A percentile compares a stretch with the other conserved stretches of the same genome.
phyloP scores from a whole-genome alignment of 352 stramenopile species.

The Phytophthora niederhauseri region DNA sequence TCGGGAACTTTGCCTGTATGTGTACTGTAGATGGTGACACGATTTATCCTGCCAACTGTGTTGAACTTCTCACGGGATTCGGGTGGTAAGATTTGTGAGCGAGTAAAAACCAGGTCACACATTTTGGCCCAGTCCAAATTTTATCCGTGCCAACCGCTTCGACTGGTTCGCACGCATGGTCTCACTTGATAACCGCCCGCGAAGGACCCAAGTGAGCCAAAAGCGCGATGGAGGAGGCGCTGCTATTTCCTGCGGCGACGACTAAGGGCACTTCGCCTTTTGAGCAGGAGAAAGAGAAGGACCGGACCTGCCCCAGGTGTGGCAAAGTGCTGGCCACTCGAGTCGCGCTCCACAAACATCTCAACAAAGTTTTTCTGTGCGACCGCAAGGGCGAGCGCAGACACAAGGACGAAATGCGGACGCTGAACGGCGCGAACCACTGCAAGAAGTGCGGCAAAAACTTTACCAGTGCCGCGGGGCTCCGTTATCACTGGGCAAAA shows the following conservation, averaged over 20 bases:
- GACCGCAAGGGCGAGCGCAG: conserved; percentile 15
- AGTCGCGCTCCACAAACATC: conserved; percentile 9
- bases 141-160: conserved; percentile 6
- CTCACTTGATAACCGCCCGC: conserved; percentile 8
- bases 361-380: conserved; percentile 17
- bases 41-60: no score
- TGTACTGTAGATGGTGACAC: no score
- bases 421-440: background rate
- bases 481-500: conserved; percentile 10
- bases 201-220: conserved; percentile 11
- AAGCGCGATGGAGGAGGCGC: conserved; percentile 4
- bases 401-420: conserved; percentile 4
- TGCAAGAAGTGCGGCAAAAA: conserved; percentile 13
- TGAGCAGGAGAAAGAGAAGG: background rate
- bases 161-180: background rate
- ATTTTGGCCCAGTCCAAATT: conserved; percentile 21
- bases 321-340: conserved; percentile 19
- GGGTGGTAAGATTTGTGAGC: background rate
- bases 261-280: background rate
- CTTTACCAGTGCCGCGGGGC: conserved; percentile 7
- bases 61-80: background rate
- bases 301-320: conserved; percentile 14
- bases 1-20: no score
- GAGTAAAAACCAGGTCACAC: conserved; percentile 1
- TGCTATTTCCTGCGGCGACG: background rate